Percentiles rank a stretch among this genome's conserved stretches.
phyloP scores from a whole-genome alignment of 2,329 filamentous ascomycete species.

The Rutstroemia sp. region DNA sequence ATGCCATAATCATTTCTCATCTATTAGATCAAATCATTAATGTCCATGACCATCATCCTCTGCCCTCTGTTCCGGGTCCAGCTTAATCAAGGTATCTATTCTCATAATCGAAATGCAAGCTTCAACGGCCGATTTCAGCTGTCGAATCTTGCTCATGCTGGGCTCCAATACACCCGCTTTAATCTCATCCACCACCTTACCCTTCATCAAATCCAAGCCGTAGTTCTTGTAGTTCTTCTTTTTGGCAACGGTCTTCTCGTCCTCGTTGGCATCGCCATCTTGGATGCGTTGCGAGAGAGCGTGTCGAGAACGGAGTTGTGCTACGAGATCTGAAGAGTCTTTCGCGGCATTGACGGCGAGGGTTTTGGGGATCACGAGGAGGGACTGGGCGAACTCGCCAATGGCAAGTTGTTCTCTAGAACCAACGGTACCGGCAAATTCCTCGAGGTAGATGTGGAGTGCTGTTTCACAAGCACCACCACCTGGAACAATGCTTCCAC shows the following conservation, averaged over 20 bases:
- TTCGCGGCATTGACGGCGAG: conserved; percentile 95
- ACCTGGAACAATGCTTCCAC: conserved; percentile 91
- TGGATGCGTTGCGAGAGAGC: conserved; percentile 87
- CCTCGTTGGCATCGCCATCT: conserved; percentile 75
- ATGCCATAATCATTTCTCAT: conserved; percentile 9
- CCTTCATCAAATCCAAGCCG: conserved; percentile 80
- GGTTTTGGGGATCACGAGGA: conserved; percentile 93
- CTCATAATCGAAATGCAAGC: conserved; percentile 99
- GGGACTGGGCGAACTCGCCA: conserved; percentile 90
- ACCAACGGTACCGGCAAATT: conserved; percentile 94
- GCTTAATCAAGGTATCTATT: conserved; percentile 96
- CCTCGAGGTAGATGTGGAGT: conserved; percentile 96
- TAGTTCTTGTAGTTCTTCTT: conserved; percentile 99
- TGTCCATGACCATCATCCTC: conserved; percentile 83
- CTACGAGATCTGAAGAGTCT: conserved; percentile 89
- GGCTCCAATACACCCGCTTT: conserved; percentile 95
- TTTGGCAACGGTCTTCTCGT: conserved; percentile 82
- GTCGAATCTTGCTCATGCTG: conserved; percentile 95
- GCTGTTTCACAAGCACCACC: conserved; percentile 98
- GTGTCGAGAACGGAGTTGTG: conserved; percentile 89
- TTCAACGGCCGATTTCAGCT: conserved; percentile 97
- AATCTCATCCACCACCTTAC: conserved; percentile 85
- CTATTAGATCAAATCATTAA: conserved; percentile 36
- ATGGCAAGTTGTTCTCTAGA: conserved; percentile 97
- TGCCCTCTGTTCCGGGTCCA: conserved; percentile 79